phyloP scores from a whole-genome alignment of 2,329 filamentous ascomycete genomes.

The Aspergillus texensis region DNA sequence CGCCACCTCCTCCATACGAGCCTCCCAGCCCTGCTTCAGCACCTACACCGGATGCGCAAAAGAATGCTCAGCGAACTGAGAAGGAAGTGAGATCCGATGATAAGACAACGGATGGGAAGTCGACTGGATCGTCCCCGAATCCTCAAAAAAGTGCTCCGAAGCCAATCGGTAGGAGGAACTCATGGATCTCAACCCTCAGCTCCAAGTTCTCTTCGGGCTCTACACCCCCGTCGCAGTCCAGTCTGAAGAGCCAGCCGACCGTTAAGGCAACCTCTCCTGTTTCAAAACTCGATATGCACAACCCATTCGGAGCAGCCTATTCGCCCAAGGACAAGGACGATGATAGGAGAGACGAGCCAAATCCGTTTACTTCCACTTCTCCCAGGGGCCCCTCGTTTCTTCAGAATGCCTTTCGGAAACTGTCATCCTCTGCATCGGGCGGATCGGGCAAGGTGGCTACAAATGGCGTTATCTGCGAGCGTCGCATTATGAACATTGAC shows the following conservation, averaged over 20 bases:
- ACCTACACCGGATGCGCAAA: slow-evolving; percentile 20
- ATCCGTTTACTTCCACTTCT: slow-evolving; percentile 60
- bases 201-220: slow-evolving; percentile 78
- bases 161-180: slow-evolving; percentile 63
- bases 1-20: slow-evolving; percentile 20
- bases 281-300: slow-evolving; percentile 41
- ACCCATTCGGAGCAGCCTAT: slow-evolving; percentile 49
- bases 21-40: slow-evolving; percentile 14
- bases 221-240: slow-evolving; percentile 43
- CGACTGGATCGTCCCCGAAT: slow-evolving; percentile 22
- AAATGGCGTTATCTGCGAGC: slow-evolving; percentile 73
- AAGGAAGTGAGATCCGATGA: slow-evolving; percentile 23
- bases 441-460: slow-evolving; percentile 56
- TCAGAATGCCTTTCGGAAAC: slow-evolving; percentile 75
- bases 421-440: slow-evolving; percentile 68
- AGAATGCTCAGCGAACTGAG: slow-evolving; percentile 18
- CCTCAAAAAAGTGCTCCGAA: slow-evolving; percentile 32
- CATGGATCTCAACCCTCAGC: slow-evolving; percentile 92
- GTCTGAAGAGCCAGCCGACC: slow-evolving; percentile 33
- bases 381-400: slow-evolving; percentile 76
- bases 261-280: slow-evolving; percentile 37
- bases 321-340: slow-evolving; percentile 48
- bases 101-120: slow-evolving; percentile 26
- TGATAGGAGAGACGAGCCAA: slow-evolving; percentile 38
- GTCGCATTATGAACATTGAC: slow-evolving; percentile 84